Percentiles rank a stretch among this genome's conserved stretches.
phyloP scores from a whole-genome alignment of 1,284 basidiomycete species.

The Butyriboletus regius region DNA sequence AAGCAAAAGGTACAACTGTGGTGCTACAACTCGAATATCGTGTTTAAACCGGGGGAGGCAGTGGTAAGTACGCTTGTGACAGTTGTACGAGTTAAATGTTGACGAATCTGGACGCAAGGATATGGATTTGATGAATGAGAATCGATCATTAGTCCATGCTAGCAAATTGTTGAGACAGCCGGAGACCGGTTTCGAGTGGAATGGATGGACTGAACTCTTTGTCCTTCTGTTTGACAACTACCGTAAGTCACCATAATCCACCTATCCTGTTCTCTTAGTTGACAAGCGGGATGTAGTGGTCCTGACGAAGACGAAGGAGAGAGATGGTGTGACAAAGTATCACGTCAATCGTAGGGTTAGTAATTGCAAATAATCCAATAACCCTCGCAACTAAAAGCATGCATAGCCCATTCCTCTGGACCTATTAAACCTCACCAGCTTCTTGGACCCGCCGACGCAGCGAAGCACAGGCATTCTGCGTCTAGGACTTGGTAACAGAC shows the following conservation, averaged over 20 bases:
- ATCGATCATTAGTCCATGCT: conserved; percentile 73
- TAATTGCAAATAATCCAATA: conserved; percentile 3
- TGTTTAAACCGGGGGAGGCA: conserved; percentile 71
- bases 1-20: conserved; percentile 83
- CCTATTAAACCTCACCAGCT: conserved; percentile 72
- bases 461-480: conserved; percentile 58
- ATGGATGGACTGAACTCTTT: conserved; percentile 78
- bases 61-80: conserved; percentile 48
- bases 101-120: conserved; percentile 45
- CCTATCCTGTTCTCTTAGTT: conserved; percentile 1
- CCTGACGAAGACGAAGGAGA: conserved; percentile 75
- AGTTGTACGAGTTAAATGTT: not conserved
- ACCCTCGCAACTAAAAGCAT: conserved; percentile 1
- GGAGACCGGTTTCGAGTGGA: conserved; percentile 74
- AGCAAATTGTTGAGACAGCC: conserved; percentile 78
- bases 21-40: conserved; percentile 71
- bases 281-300: conserved; percentile 53
- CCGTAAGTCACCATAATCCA: conserved; percentile 43
- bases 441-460: conserved; percentile 66
- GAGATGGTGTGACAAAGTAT: conserved; percentile 66
- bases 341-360: conserved; percentile 72
- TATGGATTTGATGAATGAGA: conserved; percentile 79
- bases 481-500: conserved; percentile 41
- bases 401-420: conserved; percentile 81
- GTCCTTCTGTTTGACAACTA: conserved; percentile 91